Evolutionary conservation across 2,329 filamentous ascomycete genomes (phyloP).

Genomic region (Aspergillus awamori): DNA sequence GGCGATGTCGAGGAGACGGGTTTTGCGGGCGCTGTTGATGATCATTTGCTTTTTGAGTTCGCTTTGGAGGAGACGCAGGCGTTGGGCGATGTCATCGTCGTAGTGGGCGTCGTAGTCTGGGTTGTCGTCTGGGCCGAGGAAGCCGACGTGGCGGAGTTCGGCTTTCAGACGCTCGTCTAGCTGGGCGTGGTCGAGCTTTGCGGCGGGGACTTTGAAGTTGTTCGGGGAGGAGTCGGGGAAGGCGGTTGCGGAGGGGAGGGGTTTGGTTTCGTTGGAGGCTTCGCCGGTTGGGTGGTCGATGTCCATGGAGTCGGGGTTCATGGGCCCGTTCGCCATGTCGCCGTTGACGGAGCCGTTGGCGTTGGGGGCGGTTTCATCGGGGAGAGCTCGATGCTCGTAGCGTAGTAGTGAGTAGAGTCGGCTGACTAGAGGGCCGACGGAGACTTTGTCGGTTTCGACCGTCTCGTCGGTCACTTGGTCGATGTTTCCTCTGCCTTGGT

Average conservation of each 20-base stretch:
- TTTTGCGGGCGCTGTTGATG: slow-evolving; percentile 87
- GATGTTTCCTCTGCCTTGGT: slow-evolving; percentile 81
- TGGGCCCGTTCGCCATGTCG: slow-evolving; percentile 50
- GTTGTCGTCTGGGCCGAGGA: slow-evolving; percentile 70
- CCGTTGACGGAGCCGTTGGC: slow-evolving; percentile 60
- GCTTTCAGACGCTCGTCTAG: slow-evolving; percentile 90
- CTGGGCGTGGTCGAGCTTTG: slow-evolving; percentile 80
- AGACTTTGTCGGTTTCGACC: slow-evolving; percentile 87
- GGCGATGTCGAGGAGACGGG: slow-evolving; percentile 81
- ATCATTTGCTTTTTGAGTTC: slow-evolving; percentile 82
- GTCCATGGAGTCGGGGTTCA: slow-evolving; percentile 54
- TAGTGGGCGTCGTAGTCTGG: slow-evolving; percentile 86
- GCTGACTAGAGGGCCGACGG: slow-evolving; percentile 80
- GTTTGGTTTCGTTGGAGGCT: slow-evolving; percentile 35
- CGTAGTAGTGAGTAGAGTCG: slow-evolving; percentile 80
- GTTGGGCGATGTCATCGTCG: slow-evolving; percentile 91
- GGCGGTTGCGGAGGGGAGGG: slow-evolving; percentile 70
- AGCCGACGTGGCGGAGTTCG: slow-evolving; percentile 87
- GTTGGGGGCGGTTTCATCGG: slow-evolving; percentile 57
- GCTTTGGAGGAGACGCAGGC: slow-evolving; percentile 80
- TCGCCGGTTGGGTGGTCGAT: slow-evolving; percentile 50
- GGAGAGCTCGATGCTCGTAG: slow-evolving; percentile 63
- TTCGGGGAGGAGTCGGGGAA: slow-evolving; percentile 78
- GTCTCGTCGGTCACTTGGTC: slow-evolving; percentile 84
- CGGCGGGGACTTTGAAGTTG: slow-evolving; percentile 75